Conservation (phyloP, 129 eudicot species). For the Pulicaria dysenterica region DNA sequence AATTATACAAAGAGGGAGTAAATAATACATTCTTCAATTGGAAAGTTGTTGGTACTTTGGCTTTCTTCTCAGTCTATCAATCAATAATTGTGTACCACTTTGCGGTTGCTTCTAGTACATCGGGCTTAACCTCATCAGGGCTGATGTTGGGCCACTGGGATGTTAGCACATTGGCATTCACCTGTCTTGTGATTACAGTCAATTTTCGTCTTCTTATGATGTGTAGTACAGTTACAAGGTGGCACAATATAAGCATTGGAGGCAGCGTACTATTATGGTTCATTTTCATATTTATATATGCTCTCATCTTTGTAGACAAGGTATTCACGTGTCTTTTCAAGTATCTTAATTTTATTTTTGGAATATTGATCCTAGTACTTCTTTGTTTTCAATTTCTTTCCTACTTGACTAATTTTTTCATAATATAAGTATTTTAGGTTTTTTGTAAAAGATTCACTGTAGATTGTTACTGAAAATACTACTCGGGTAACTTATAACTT, state of each 20-base stretch:
- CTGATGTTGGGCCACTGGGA: slow-evolving; percentile 94
- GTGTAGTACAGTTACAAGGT: slow-evolving; percentile 89
- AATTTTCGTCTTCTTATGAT: slow-evolving; percentile 88
- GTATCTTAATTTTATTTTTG: neutral
- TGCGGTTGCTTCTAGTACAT: slow-evolving; percentile 56
- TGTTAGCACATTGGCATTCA: slow-evolving; percentile 89
- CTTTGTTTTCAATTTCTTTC: too few species aligned
- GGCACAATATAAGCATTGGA: slow-evolving; percentile 89
- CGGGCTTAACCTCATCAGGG: slow-evolving; percentile 71
- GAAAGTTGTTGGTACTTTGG: slow-evolving; percentile 73
- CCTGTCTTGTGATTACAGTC: slow-evolving; percentile 80
- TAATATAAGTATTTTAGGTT: too few species aligned
- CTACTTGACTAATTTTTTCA: too few species aligned
- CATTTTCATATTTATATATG: slow-evolving; percentile 73
- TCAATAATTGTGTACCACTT: slow-evolving; percentile 74
- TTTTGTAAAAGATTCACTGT: too few species aligned
- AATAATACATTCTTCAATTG: slow-evolving; percentile 71
- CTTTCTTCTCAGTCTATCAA: slow-evolving; percentile 78
- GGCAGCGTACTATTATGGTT: slow-evolving; percentile 90
- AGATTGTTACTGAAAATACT: too few species aligned
- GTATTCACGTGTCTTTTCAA: slow-evolving; percentile 23
- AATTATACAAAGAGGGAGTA: slow-evolving; percentile 86
- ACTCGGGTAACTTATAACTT: too few species aligned
- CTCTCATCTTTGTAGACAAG: slow-evolving; percentile 62
- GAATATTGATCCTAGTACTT: too few species aligned